Percentiles rank a stretch among this genome's conserved stretches.
Conservation (phyloP, 2,329 filamentous ascomycete genomes). For the Pyricularia sp. region DNA sequence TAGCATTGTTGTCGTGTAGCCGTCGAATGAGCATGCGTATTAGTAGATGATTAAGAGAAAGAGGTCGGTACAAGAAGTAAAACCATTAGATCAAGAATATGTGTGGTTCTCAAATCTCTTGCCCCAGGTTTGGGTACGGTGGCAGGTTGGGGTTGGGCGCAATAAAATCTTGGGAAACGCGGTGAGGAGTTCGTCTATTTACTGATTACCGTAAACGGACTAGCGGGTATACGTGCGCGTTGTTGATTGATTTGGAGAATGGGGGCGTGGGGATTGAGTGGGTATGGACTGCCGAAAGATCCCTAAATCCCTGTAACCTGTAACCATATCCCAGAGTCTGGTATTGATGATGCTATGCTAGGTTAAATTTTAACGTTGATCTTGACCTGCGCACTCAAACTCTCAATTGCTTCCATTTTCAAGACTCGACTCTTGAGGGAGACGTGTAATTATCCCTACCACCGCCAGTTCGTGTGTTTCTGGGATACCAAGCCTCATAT, state of each 20-base stretch:
- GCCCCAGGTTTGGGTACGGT: neutral
- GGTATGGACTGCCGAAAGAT: neutral
- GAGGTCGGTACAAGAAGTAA: neutral
- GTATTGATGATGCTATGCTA: neutral
- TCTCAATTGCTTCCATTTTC: neutral
- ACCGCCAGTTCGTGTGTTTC: neutral
- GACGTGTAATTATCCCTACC: neutral
- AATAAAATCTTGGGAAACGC: slow-evolving; percentile 1
- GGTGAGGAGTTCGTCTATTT: slow-evolving; percentile 11
- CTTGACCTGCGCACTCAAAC: neutral
- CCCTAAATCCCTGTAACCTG: neutral
- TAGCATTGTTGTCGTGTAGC: slow-evolving; percentile 28
- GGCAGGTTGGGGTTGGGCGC: neutral
- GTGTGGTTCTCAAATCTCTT: neutral
- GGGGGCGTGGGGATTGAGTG: neutral
- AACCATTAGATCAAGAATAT: neutral
- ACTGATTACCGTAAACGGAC: slow-evolving; percentile 13
- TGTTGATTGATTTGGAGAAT: neutral
- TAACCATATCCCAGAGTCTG: neutral
- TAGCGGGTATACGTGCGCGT: slow-evolving; percentile 6
- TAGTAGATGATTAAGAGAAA: neutral
- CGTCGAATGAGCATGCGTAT: neutral
- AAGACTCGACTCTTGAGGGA: neutral
- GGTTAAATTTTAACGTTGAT: neutral
- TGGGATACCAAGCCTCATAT: neutral